phyloP scores from a whole-genome alignment of 2,329 filamentous ascomycete genomes.

The Colletotrichum sansevieriae region DNA sequence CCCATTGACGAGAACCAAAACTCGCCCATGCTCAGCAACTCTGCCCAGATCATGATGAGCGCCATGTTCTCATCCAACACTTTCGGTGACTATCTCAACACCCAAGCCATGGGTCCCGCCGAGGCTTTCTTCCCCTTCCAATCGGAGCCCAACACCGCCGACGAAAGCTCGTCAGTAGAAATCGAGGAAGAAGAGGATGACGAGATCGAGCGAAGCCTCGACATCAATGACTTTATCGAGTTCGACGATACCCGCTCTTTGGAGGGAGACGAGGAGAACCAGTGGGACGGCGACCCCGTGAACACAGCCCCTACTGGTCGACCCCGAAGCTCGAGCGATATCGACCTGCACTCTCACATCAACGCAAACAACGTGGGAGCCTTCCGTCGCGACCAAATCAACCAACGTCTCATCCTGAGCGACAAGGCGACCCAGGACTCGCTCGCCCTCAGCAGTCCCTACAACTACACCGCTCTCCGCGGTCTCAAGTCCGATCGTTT shows the following conservation, averaged over 20 bases:
- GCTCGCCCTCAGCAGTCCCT: constrained; percentile 71
- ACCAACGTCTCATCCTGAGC: constrained; percentile 71
- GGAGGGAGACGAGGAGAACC: constrained; percentile 67
- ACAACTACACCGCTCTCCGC: constrained; percentile 71
- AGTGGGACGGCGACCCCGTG: constrained; percentile 62
- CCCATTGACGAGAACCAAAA: constrained; percentile 55
- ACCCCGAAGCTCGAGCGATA: constrained; percentile 63
- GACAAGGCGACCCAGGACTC: constrained; percentile 73
- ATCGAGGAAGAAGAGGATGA: constrained; percentile 65
- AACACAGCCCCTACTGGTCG: constrained; percentile 64
- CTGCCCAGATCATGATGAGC: constrained; percentile 83
- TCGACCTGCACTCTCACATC: constrained; percentile 68
- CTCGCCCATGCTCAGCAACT: constrained; percentile 73
- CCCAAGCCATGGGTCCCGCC: constrained; percentile 77
- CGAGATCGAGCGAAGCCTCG: constrained; percentile 73
- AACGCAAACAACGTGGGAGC: constrained; percentile 78
- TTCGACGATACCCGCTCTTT: constrained; percentile 72
- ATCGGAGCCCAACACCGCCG: constrained; percentile 68
- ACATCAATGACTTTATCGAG: constrained; percentile 80
- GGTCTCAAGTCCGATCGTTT: constrained; percentile 76
- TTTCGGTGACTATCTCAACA: constrained; percentile 69
- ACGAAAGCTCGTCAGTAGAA: constrained; percentile 60
- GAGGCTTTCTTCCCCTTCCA: constrained; percentile 82
- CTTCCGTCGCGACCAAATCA: constrained; percentile 79
- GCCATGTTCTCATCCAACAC: constrained; percentile 73